Conservation (phyloP, 2,329 filamentous ascomycete genomes). For the Colletotrichum graminicola region DNA sequence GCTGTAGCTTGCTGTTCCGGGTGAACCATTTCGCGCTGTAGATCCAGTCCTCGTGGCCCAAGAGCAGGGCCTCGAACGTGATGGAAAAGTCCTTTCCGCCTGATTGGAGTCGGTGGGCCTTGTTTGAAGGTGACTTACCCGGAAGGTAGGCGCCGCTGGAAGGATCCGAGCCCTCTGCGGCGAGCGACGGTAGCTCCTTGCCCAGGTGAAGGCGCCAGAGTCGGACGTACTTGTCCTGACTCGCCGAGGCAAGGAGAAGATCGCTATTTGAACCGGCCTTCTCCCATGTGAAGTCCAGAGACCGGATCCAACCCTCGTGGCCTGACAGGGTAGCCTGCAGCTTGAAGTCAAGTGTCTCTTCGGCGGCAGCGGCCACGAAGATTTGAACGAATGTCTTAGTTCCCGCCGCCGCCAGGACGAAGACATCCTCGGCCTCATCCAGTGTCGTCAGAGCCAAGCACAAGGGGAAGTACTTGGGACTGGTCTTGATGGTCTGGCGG, state of each 20-base stretch:
- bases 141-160: constrained; percentile 69
- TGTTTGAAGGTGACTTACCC: constrained; percentile 86
- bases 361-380: constrained; percentile 67
- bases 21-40: constrained; percentile 86
- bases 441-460: constrained; percentile 77
- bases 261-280: constrained; percentile 68
- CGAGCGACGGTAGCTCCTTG: constrained; percentile 70
- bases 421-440: constrained; percentile 61
- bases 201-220: constrained; percentile 89
- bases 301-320: constrained; percentile 95
- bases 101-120: constrained; percentile 81
- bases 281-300: constrained; percentile 81
- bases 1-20: constrained; percentile 68
- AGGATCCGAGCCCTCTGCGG: constrained; percentile 67
- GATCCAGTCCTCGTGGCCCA: constrained; percentile 99
- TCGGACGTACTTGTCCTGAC: constrained; percentile 96
- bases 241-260: constrained; percentile 88
- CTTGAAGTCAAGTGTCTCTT: constrained; percentile 66
- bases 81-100: constrained; percentile 76
- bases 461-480: constrained; percentile 85
- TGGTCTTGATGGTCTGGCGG: constrained; percentile 77
- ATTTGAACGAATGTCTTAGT: constrained; percentile 87
- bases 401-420: constrained; percentile 86
- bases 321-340: constrained; percentile 84
- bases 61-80: constrained; percentile 91